Evolutionary conservation across 495 filamentous ascomycete species (phyloP), one percentile per base, ranked within the genome.

Genomic region (Sordaria brevicollis): DNA sequence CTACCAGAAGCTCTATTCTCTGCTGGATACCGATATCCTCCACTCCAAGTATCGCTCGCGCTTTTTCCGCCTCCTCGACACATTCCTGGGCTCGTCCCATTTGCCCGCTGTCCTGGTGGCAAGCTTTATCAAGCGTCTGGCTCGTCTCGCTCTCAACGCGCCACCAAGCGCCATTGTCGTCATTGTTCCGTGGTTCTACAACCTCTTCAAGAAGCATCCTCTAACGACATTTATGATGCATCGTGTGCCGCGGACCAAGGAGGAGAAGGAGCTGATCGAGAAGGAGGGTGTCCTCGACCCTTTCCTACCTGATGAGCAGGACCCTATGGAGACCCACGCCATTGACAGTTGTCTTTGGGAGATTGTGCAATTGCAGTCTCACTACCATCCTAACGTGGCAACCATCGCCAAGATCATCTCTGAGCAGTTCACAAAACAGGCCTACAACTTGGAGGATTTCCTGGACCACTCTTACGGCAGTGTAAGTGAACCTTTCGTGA

Each of bases 371-470:
- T 82, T 97, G 65, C 92, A 95, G 80, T 89, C 88, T 4, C 96
- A 99, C 81, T 98, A 95, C 81, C 96, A 99, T 78, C 96, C 96
- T 38, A 98, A 97, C 76, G 93, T 99, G 38, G 93, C 94, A 2
- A 93, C 94, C 5, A 89, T 98, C 70, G 92, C 93, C 33, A 93
- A 91, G 79, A 96, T 99, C 69, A 89, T 99, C 69, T 91, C 91
- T 31, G 93, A 99, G 83, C 95, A 97, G 80, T 99, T 98, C 79
- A 98, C 94, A 4, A 99, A 98, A 83, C 90, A 93, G 78, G 83
- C 88, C 11, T 99, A 97, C 79, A 92, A 90, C 72, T 75, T 97
- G 19, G 96, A 99, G 75, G 96, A 99, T 74, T 99, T 99, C 80
- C 81, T 98, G 67, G 96, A 98, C 77, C 93, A 97, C 80, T 93